Base-by-base conservation (phyloP, 257 asterid genomes). In the Lycium ferocissimum region DNA sequence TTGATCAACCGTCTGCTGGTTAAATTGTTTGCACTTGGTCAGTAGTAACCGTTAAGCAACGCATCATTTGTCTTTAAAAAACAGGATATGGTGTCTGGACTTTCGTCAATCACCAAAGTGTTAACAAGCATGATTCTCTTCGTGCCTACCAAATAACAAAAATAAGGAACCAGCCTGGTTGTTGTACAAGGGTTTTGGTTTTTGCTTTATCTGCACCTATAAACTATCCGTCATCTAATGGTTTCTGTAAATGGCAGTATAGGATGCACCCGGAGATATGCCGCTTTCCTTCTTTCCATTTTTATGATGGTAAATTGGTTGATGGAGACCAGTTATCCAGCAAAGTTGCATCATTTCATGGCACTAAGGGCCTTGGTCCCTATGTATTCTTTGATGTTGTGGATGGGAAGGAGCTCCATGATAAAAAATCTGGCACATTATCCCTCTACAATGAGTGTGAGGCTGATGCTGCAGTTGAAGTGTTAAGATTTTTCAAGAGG, bases 261-360 rank as follows among this genome's bases (percentile, higher is more conserved):
- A 91, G 99, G 95, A 97, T 97, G 99, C 99, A 97, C 86, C 98
- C 98, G 7, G 99, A 95, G 89, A 97, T 97, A 85, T 92, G 97
- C 78, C 93, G 89, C 59, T 97, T 97, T 88, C 99, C 99, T 79
- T 93, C 99, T 82, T 90, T 83, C 78, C 98, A 94, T 90, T 97
- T 97, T 89, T 97, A 97, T 79, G 98, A 95, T 82, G 97, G 98
- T 89, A 97, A 94, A 92, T 92, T 97, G 92, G 91, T 90, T 87
- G 92, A 97, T 87, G 99, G 99, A 65, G 92, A 88, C 26, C 89
- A 85, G 83, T 89, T 91, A 91, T 88, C 94, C 67, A 82, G 89
- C 87, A 93, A 93, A 92, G 86, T 86, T 86, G 97, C 96, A 40
- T 86, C 94, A 83, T 97, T 95, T 92, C 99, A 97, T 79, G 94